Evolutionary conservation across 1,139 yeast genomes (phyloP).

Genomic region (Keqinozyma sinolaborantium): DNA sequence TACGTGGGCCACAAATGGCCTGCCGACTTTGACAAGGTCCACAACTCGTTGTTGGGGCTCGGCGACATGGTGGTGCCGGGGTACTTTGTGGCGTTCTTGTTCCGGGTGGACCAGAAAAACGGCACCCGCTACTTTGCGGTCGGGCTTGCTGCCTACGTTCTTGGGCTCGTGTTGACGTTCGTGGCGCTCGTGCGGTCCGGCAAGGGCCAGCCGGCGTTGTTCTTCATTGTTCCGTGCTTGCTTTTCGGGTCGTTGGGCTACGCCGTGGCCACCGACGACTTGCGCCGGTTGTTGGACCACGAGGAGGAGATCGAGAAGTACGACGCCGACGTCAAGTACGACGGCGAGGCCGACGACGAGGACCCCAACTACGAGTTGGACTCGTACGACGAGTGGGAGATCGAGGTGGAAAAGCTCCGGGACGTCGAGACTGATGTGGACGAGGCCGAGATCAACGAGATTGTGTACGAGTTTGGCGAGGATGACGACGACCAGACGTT

Average conservation of each 20-base stretch:
- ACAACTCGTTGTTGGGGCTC: conserved; percentile 42
- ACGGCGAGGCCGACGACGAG: conserved; percentile 10
- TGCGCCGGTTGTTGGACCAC: conserved; percentile 31
- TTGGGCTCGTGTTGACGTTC: conserved; percentile 44
- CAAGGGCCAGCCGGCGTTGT: conserved; percentile 64
- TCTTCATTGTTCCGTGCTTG: conserved; percentile 58
- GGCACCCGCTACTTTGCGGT: conserved; percentile 42
- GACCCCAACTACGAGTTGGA: conserved; percentile 17
- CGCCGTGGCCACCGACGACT: conserved; percentile 38
- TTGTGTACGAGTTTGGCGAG: conserved; percentile 9
- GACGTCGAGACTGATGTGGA: conserved; percentile 15
- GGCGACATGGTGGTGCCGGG: conserved; percentile 67
- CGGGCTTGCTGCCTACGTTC: conserved; percentile 39
- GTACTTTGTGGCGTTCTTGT: conserved; percentile 42
- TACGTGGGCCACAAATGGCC: conserved; percentile 4
- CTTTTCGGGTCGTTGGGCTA: conserved; percentile 25
- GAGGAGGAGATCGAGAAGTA: conserved; percentile 14
- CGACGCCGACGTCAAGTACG: conserved; percentile 9
- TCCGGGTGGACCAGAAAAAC: conserved; percentile 46
- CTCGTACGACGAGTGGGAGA: conserved; percentile 15
- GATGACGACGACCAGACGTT: conserved; percentile 17
- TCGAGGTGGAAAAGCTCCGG: conserved; percentile 10
- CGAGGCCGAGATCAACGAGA: conserved; percentile 4
- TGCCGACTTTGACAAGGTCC: conserved; percentile 4
- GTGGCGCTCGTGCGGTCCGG: conserved; percentile 32